Percentiles rank a stretch among this genome's conserved stretches.
These are phyloP conservation scores for Pleodorina starrii DNA, from an alignment of 139 green algal species.

Conservation along the genomic window DNA sequence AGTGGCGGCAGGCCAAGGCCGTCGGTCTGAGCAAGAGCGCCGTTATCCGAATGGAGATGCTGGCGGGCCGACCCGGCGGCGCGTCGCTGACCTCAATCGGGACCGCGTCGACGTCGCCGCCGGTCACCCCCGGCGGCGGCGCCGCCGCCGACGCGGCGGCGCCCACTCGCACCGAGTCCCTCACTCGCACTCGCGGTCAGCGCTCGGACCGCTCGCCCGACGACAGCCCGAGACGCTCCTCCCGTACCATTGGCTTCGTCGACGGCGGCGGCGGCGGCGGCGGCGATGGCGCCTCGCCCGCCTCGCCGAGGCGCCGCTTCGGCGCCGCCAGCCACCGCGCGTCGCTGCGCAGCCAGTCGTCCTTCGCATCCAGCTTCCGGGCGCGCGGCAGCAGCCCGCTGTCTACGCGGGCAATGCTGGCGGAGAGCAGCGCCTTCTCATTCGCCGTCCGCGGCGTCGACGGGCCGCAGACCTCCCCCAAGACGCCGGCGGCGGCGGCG, in stretches of 20 bases:
- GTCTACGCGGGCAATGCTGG: not conserved
- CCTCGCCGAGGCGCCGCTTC: not conserved
- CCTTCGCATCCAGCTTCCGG: constrained; percentile 3
- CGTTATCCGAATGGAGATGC: constrained; percentile 49
- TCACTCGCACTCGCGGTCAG: not conserved
- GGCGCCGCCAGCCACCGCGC: not conserved
- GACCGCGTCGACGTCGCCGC: not conserved
- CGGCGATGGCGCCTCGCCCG: not conserved
- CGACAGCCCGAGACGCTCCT: not conserved
- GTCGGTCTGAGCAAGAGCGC: constrained; percentile 27
- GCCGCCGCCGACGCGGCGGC: not conserved
- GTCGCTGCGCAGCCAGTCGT: not conserved
- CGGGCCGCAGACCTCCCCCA: too few relatives aligned
- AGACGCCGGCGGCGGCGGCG: not conserved
- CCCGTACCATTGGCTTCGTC: not conserved
- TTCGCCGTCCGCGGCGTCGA: not conserved
- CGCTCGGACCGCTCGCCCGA: not conserved
- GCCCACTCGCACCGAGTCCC: not conserved
- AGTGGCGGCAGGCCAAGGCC: not conserved
- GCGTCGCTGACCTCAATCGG: not conserved
- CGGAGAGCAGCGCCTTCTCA: constrained; percentile 17
- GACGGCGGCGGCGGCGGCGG: not conserved
- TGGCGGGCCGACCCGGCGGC: not conserved
- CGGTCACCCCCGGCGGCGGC: not conserved
- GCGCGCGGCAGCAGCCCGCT: not conserved